Evolutionary conservation across 2,329 filamentous ascomycete genomes (phyloP).

Genomic region (Paecilomyces fulvus): DNA sequence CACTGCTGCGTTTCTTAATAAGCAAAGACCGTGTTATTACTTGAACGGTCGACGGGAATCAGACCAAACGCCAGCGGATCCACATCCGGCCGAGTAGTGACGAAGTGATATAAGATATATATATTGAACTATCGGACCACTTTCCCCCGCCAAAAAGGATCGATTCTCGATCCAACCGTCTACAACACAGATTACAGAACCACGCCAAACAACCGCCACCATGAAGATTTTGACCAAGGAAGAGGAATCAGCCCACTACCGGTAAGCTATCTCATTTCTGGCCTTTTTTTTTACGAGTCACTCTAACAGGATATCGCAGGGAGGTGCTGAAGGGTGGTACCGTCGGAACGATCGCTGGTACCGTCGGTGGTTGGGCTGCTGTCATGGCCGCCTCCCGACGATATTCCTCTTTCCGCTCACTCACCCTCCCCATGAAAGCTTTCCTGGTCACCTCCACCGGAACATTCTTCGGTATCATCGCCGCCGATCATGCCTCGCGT

Average conservation of each 20-base stretch:
- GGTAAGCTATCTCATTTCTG: slow-evolving; percentile 33
- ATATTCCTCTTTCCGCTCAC: slow-evolving; percentile 67
- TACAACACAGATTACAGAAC: background rate
- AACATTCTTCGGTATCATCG: slow-evolving; percentile 82
- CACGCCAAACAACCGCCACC: slow-evolving; percentile 20
- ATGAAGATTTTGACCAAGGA: slow-evolving; percentile 98
- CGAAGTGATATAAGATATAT: background rate
- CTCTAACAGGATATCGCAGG: slow-evolving; percentile 25
- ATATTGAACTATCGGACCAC: background rate
- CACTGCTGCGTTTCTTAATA: background rate
- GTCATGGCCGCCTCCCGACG: slow-evolving; percentile 61
- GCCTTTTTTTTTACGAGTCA: background rate
- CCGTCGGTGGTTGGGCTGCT: slow-evolving; percentile 57
- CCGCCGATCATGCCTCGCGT: slow-evolving; percentile 68
- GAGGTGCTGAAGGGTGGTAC: slow-evolving; percentile 71
- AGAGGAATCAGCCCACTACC: slow-evolving; percentile 82
- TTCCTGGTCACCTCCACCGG: slow-evolving; percentile 78
- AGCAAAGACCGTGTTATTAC: background rate
- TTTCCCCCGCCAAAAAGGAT: background rate
- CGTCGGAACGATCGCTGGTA: slow-evolving; percentile 62
- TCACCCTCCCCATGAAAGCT: slow-evolving; percentile 82
- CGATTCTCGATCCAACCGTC: background rate
- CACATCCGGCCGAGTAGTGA: background rate
- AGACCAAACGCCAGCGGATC: background rate
- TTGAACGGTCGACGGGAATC: background rate